Percentiles rank a stretch among this genome's conserved stretches.
phyloP scores from a whole-genome alignment of 805 yeast species.

The Yamadazyma takamatsuzukensis region DNA sequence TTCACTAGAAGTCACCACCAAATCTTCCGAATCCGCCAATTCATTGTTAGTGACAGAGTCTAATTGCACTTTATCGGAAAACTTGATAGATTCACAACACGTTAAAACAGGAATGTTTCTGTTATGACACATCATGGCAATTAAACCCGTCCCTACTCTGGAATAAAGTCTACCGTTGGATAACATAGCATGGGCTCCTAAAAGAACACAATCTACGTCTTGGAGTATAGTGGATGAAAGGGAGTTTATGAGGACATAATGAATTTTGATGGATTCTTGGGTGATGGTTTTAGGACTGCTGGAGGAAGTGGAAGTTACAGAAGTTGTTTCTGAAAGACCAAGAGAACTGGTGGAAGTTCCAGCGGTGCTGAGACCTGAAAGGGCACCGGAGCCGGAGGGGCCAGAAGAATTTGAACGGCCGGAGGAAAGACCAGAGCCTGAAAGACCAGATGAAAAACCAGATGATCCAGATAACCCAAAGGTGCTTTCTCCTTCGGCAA shows the following conservation, averaged over 20 bases:
- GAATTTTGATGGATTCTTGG: slow-evolving; percentile 60
- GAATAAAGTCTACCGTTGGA: slow-evolving; percentile 92
- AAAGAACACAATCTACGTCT: slow-evolving; percentile 84
- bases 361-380: no score
- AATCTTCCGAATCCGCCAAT: slow-evolving; percentile 74
- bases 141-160: slow-evolving; percentile 90
- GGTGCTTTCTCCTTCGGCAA: slow-evolving; percentile 10
- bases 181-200: slow-evolving; percentile 96
- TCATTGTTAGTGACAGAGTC: slow-evolving; percentile 96
- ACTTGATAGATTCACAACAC: slow-evolving; percentile 92
- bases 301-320: slow-evolving; percentile 15
- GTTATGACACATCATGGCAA: slow-evolving; percentile 86
- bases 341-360: no score
- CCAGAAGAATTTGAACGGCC: no score
- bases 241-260: slow-evolving; percentile 77
- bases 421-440: no score
- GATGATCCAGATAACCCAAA: no score
- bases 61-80: slow-evolving; percentile 90
- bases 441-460: no score
- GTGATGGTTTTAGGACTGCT: slow-evolving; percentile 28
- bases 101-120: slow-evolving; percentile 92
- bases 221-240: slow-evolving; percentile 71
- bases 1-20: slow-evolving; percentile 50
- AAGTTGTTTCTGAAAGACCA: slow-evolving; percentile 14
- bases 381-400: no score